phyloP scores from a whole-genome alignment of 305 asterid genomes.

The Striga hermonthica region DNA sequence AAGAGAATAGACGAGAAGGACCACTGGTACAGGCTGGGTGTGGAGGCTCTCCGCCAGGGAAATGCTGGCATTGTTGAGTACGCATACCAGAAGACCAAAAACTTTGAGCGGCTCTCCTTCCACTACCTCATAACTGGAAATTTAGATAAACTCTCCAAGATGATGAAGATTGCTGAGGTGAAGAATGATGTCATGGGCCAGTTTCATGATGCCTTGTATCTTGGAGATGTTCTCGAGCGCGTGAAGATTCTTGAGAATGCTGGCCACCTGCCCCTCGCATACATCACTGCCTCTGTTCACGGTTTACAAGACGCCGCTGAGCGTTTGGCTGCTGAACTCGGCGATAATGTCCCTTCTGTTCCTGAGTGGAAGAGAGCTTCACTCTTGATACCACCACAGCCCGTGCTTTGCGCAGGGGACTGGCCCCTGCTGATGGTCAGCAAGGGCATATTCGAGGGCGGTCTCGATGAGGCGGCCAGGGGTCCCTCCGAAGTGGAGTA shows the following conservation, averaged over 20 bases:
- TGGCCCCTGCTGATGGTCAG: constrained; percentile 89
- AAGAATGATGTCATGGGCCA: constrained; percentile 87
- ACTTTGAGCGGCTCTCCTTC: constrained; percentile 72
- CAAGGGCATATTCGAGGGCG: constrained; percentile 71
- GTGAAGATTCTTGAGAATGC: constrained; percentile 68
- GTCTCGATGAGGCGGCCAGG: constrained; percentile 46
- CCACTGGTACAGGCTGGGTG: constrained; percentile 80
- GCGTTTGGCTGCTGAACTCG: constrained; percentile 60
- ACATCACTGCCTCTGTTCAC: constrained; percentile 60
- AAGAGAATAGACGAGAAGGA: constrained; percentile 77
- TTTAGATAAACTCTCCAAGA: constrained; percentile 71
- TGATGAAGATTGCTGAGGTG: constrained; percentile 90
- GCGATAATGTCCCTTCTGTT: constrained; percentile 58
- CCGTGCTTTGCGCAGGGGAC: constrained; percentile 70
- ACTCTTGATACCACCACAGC: constrained; percentile 68
- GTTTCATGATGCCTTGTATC: constrained; percentile 77
- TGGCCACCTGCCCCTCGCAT: constrained; percentile 81
- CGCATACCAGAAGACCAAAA: constrained; percentile 80
- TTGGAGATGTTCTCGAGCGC: constrained; percentile 76
- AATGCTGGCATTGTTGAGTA: constrained; percentile 82
- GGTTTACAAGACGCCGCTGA: constrained; percentile 65
- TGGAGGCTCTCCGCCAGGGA: constrained; percentile 88
- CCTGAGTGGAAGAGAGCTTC: constrained; percentile 57
- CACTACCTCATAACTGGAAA: constrained; percentile 74
- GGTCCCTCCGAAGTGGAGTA: constrained; percentile 49